A percentile compares a stretch with the other conserved stretches of the same genome.
Conservation (phyloP, 2,329 filamentous ascomycete genomes). For the Didymellaceae sp. region DNA sequence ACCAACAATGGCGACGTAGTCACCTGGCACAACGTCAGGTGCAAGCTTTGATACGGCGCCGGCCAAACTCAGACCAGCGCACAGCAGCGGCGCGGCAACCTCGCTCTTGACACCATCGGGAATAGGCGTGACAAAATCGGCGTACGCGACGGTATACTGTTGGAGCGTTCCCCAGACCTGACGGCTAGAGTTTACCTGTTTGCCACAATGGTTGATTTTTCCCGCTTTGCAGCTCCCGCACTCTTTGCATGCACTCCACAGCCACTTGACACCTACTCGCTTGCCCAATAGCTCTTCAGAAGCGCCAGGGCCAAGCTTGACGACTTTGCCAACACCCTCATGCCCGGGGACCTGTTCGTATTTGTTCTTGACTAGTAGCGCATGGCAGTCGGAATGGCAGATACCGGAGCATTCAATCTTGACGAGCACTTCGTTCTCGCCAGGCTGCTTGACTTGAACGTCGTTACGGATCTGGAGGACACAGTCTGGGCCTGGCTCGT, state of each 20-base stretch:
- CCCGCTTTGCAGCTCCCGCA: slow-evolving; percentile 49
- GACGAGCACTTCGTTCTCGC: slow-evolving; percentile 52
- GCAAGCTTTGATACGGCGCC: slow-evolving; percentile 85
- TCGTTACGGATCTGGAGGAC: slow-evolving; percentile 46
- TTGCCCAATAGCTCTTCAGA: slow-evolving; percentile 37
- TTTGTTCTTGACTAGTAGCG: slow-evolving; percentile 51
- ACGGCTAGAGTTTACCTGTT: slow-evolving; percentile 52
- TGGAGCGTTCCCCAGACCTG: slow-evolving; percentile 47
- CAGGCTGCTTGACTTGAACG: slow-evolving; percentile 48
- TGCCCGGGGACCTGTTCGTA: slow-evolving; percentile 57
- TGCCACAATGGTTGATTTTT: slow-evolving; percentile 51
- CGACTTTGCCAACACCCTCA: slow-evolving; percentile 55
- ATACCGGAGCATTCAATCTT: slow-evolving; percentile 57
- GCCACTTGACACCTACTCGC: slow-evolving; percentile 55
- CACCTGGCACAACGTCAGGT: slow-evolving; percentile 72
- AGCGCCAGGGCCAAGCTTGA: slow-evolving; percentile 43
- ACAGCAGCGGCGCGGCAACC: slow-evolving; percentile 46
- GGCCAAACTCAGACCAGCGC: slow-evolving; percentile 65
- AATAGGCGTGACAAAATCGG: slow-evolving; percentile 41
- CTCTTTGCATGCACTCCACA: slow-evolving; percentile 51
- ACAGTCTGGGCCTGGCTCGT: slow-evolving; percentile 44
- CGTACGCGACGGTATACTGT: slow-evolving; percentile 45
- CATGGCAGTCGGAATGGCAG: slow-evolving; percentile 57
- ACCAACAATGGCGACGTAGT: slow-evolving; percentile 82
- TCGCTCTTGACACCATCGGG: slow-evolving; percentile 48